Conservation (phyloP, 2,329 filamentous ascomycete genomes). For the Venturia effusa region DNA sequence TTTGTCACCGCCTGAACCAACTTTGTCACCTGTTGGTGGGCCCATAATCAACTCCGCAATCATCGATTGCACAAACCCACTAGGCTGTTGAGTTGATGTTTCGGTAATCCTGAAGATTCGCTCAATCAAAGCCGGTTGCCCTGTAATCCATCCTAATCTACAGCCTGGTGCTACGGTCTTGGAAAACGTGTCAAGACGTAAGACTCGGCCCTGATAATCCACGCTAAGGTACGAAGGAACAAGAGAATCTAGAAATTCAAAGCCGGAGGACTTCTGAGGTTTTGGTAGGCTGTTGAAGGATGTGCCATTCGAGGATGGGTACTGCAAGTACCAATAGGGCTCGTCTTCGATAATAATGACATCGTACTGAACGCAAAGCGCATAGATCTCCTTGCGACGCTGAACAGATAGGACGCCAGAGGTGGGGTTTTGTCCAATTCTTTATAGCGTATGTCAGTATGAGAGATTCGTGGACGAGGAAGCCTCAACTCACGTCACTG, state of each 20-base stretch:
- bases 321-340: conserved; percentile 93
- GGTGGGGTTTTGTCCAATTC: conserved; percentile 85
- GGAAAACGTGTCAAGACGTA: conserved; percentile 86
- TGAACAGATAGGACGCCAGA: conserved; percentile 62
- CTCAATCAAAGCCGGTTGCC: conserved; percentile 68
- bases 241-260: conserved; percentile 70
- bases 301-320: conserved; percentile 44
- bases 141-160: conserved; percentile 82
- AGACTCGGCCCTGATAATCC: conserved; percentile 75
- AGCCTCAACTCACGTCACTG: conserved; percentile 58
- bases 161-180: conserved; percentile 88
- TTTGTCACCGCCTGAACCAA: conserved; percentile 33
- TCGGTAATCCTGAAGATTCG: conserved; percentile 66
- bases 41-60: conserved; percentile 69
- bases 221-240: conserved; percentile 72
- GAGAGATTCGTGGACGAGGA: background rate
- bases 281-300: conserved; percentile 17
- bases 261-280: conserved; percentile 50
- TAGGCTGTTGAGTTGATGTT: conserved; percentile 69
- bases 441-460: conserved; percentile 20
- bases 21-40: conserved; percentile 42
- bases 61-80: conserved; percentile 79
- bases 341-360: conserved; percentile 90
- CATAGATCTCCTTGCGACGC: conserved; percentile 69
- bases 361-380: conserved; percentile 71